A percentile compares a stretch with the other conserved stretches of the same genome.
phyloP scores from a whole-genome alignment of 495 filamentous ascomycete genomes.

The Bryoglossum gracile region DNA sequence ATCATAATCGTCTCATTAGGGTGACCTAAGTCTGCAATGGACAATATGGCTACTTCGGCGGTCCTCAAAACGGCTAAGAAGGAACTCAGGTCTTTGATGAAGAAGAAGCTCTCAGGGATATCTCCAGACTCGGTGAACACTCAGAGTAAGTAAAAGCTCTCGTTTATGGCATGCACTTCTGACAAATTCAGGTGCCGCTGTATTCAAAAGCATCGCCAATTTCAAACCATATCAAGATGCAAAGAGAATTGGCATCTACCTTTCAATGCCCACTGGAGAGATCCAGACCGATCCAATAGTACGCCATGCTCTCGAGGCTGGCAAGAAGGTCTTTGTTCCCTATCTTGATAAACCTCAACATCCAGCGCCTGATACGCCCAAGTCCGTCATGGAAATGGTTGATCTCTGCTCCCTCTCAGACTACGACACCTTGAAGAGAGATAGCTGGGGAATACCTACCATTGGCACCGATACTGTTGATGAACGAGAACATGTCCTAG shows the following conservation, averaged over 20 bases:
- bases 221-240: constrained; percentile 55
- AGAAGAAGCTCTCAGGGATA: constrained; percentile 50
- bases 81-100: constrained; percentile 63
- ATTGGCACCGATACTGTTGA: constrained; percentile 54
- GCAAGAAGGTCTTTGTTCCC: constrained; percentile 86
- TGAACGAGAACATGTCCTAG: constrained; percentile 61
- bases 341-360: constrained; percentile 59
- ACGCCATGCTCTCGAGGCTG: constrained; percentile 62
- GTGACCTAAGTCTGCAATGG: background rate
- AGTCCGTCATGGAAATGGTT: constrained; percentile 89
- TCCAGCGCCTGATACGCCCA: constrained; percentile 34
- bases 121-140: constrained; percentile 46
- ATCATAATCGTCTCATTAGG: too few relatives aligned
- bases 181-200: constrained; percentile 44
- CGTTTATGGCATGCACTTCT: constrained; percentile 6
- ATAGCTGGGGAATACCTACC: constrained; percentile 90
- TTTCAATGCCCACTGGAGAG: constrained; percentile 86
- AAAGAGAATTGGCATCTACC: constrained; percentile 70
- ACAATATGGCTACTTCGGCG: background rate
- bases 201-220: constrained; percentile 35
- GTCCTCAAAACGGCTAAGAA: constrained; percentile 54
- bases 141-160: constrained; percentile 52
- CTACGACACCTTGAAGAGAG: constrained; percentile 64
- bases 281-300: constrained; percentile 76
- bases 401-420: constrained; percentile 63